Base-by-base conservation (phyloP, 331 rosid species). In the Pyracantha coccinea region DNA sequence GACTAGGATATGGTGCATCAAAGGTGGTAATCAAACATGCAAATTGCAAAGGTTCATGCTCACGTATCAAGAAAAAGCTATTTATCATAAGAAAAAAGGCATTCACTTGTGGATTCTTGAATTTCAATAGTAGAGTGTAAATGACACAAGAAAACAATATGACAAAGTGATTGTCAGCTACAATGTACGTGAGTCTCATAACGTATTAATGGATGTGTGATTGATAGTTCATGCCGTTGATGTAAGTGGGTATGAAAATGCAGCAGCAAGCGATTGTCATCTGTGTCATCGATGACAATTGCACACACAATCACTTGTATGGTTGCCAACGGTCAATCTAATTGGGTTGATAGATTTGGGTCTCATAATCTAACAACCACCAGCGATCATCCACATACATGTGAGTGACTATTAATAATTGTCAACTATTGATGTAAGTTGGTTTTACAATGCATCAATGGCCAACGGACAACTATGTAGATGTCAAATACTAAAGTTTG, bases 1-100 rank as follows among this genome's bases (percentile, higher is more conserved):
- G 93, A 88, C 83, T 86, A 66, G 86, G 90, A 88, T 50, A 16
- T 50, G 55, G 55, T 6, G 10, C 55, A 50, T 50, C 55, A 50
- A 50, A 2, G 20, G 55, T 50, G 21, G 55, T 19, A 50, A 50
- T 19, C 2, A 50, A 19, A 2, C 21, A 6, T 17, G 21, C 21
- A 72, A 78, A 86, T 79, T 71, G 86, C 80, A 41, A 54, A 65
- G 80, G 64, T 44, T 67, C 89, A 13, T 27, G 65, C 45, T 69
- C 77, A 69, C 85, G 78, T 68, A 58, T 74, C 52, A 58, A 75
- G 73, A n/a, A 54, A 76, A 76, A 74, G 71, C 54, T 61, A 64
- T 23, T 77, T 60, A 25, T 25, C 20, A 68, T 41, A 53, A 20
- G 8, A 31, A 7, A 35, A 35, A 16, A 16, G 10, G 15, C 19